A percentile compares a stretch with the other conserved stretches of the same genome.
Evolutionary conservation across 495 filamentous ascomycete species (phyloP).

Genomic region (Staphylotrichum tortipilum): DNA sequence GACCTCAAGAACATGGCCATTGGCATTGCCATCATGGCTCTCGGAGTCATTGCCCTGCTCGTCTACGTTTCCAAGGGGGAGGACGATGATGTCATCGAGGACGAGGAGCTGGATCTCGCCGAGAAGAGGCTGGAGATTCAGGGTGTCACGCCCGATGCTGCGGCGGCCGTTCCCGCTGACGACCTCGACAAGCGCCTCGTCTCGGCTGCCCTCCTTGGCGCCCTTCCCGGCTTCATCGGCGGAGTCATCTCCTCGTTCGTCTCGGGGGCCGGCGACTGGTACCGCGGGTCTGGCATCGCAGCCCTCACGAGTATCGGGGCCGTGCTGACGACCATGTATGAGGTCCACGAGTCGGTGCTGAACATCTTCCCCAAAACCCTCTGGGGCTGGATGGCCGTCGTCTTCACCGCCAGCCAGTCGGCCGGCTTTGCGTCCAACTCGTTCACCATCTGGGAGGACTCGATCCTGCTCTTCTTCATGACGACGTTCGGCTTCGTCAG

Average conservation of each 20-base stretch:
- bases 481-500: conserved; percentile 72
- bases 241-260: conserved; percentile 22
- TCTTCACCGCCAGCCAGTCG: conserved; percentile 75
- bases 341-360: conserved; percentile 39
- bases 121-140: conserved; percentile 36
- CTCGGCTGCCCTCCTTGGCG: conserved; percentile 26
- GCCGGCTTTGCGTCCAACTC: conserved; percentile 94
- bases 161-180: conserved; percentile 21
- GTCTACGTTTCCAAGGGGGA: conserved; percentile 56
- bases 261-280: conserved; percentile 29
- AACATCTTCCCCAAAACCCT: conserved; percentile 65
- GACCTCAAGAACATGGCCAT: conserved; percentile 75
- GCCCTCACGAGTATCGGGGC: conserved; percentile 56
- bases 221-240: conserved; percentile 18
- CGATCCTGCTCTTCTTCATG: conserved; percentile 86
- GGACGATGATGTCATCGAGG: conserved; percentile 35
- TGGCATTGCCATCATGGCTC: conserved; percentile 63
- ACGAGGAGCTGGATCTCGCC: conserved; percentile 36
- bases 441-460: conserved; percentile 98
- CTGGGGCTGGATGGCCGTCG: conserved; percentile 78
- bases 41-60: conserved; percentile 55
- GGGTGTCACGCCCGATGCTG: conserved; percentile 21
- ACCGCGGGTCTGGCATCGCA: conserved; percentile 35
- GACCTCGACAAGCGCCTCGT: conserved; percentile 30
- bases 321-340: conserved; percentile 48